phyloP scores from a whole-genome alignment of 208 protist genomes.

The Acanthamoeba royreba region DNA sequence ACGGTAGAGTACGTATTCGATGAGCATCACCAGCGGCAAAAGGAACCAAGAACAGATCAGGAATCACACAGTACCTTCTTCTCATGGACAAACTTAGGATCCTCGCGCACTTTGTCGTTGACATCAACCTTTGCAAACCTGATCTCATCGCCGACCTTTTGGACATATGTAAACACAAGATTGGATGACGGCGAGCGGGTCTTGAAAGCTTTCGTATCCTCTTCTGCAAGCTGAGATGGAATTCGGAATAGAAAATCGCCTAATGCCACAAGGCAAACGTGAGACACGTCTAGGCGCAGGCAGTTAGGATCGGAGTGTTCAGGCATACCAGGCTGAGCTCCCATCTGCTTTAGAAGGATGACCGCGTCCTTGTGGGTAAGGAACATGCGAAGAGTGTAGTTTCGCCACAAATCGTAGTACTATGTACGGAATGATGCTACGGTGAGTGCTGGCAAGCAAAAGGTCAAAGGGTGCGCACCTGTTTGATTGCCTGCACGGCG shows the following conservation, averaged over 20 bases:
- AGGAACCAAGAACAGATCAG: no score
- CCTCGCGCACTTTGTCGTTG: background rate
- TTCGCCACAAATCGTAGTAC: constrained; percentile 18
- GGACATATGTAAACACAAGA: constrained; percentile 32
- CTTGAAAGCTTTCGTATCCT: constrained; percentile 11
- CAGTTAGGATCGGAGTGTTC: background rate
- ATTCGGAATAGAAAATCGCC: constrained; percentile 37
- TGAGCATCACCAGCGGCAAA: background rate
- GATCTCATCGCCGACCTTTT: background rate
- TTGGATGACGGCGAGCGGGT: background rate
- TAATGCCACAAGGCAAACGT: background rate
- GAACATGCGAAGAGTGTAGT: constrained; percentile 39
- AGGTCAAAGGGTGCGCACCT: background rate
- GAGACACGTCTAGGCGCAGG: no score
- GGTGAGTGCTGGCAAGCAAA: background rate
- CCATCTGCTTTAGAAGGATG: background rate
- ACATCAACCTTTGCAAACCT: background rate
- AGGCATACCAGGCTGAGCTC: background rate
- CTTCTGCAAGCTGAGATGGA: constrained; percentile 5
- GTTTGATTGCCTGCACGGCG: constrained; percentile 32
- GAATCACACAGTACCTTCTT: no score
- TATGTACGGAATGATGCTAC: no score
- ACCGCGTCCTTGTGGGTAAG: constrained; percentile 20
- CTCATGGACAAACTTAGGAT: constrained; percentile 14
- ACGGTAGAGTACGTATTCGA: no score